A percentile compares a stretch with the other conserved stretches of the same genome.
These are phyloP conservation scores for Puya raimondii DNA, from an alignment of 176 grass and related monocot genomes.

Conservation along the genomic window DNA sequence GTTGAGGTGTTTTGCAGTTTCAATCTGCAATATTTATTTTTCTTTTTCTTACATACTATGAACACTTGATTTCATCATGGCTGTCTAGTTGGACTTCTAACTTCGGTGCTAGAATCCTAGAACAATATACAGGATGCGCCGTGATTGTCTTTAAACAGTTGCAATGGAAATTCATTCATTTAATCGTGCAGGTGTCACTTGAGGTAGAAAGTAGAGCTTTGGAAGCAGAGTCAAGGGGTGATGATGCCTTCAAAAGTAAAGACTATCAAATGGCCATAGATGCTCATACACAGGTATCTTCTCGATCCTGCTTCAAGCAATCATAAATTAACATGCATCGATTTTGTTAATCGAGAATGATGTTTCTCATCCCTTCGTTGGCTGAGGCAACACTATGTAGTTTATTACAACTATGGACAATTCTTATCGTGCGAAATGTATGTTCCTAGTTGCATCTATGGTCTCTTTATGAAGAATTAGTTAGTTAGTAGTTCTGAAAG, in stretches of 20 bases:
- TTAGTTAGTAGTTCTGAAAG: no score
- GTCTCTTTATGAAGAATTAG: no score
- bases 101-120: not conserved
- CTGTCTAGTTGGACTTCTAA: not conserved
- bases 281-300: constrained; percentile 75
- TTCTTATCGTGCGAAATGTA: no score
- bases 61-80: not conserved
- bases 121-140: not conserved
- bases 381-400: not conserved
- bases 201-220: constrained; percentile 59
- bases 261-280: constrained; percentile 73
- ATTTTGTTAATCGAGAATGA: not conserved
- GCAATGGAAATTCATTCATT: not conserved
- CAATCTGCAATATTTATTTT: not conserved
- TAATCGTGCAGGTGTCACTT: constrained; percentile 45
- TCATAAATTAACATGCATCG: not conserved
- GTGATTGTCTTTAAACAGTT: not conserved
- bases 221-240: constrained; percentile 85
- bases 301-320: not conserved
- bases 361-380: not conserved
- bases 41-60: not conserved
- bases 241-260: constrained; percentile 75
- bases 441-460: no score
- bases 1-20: constrained; percentile 44
- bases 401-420: not conserved